phyloP scores from a whole-genome alignment of 441 rosid genomes.

The Pelargonium australe region DNA sequence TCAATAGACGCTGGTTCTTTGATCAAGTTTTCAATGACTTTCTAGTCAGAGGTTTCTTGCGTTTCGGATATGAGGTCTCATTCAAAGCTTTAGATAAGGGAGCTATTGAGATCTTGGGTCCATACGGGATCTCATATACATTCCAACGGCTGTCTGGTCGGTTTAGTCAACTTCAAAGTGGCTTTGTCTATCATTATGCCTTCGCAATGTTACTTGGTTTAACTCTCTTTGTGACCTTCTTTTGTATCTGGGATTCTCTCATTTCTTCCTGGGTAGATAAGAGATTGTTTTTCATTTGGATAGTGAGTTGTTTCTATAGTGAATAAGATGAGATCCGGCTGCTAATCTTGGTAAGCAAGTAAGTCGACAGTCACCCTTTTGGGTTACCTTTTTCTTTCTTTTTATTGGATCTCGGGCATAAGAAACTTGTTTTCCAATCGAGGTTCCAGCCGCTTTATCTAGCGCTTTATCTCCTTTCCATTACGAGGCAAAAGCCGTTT shows the following conservation, averaged over 20 bases:
- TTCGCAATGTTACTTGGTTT: background rate
- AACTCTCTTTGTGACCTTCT: background rate
- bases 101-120: constrained; percentile 13
- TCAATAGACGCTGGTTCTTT: constrained; percentile 8
- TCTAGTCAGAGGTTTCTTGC: constrained; percentile 5
- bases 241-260: background rate
- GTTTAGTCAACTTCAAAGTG: background rate
- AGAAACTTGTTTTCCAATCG: no score
- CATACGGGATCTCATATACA: constrained; percentile 1
- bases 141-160: background rate
- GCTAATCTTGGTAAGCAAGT: no score
- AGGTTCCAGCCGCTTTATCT: no score
- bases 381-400: no score
- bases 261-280: background rate
- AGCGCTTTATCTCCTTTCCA: no score
- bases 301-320: background rate
- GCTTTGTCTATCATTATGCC: constrained; percentile 3
- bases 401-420: no score
- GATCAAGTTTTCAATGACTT: constrained; percentile 4
- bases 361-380: no score
- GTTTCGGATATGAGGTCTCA: constrained; percentile 5
- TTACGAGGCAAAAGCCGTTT: no score
- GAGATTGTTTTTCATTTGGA: background rate
- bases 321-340: no score
- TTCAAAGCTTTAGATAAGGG: constrained; percentile 15